Conservation (phyloP, 345 rosid species). For the Eucalyptus fibrosa region DNA sequence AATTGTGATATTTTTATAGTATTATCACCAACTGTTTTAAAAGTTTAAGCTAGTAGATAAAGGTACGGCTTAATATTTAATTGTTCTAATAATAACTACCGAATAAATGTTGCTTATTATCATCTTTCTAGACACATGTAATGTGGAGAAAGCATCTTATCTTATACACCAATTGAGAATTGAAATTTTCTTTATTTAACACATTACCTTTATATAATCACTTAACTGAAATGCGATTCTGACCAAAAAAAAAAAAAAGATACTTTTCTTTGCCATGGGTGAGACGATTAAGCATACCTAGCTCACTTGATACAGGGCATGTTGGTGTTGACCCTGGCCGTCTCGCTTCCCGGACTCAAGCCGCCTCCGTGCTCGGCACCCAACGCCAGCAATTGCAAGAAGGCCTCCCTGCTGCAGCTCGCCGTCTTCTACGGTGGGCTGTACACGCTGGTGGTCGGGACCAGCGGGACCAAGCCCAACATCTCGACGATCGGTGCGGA, state of each 20-base stretch:
- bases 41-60: no score
- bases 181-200: neutral
- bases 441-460: conserved; percentile 65
- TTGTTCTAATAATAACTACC: neutral
- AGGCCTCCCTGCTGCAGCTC: conserved; percentile 46
- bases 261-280: neutral
- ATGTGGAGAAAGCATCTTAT: neutral
- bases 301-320: conserved; percentile 42
- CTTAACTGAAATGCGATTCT: neutral
- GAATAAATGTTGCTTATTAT: neutral
- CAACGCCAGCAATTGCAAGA: conserved; percentile 21
- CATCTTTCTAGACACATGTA: neutral
- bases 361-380: conserved; percentile 43
- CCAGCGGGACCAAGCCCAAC: conserved; percentile 92
- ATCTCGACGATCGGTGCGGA: conserved; percentile 90
- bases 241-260: no score
- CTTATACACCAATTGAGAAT: neutral
- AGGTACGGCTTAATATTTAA: no score
- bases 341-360: conserved; percentile 46
- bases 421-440: conserved; percentile 65
- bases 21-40: no score
- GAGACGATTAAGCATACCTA: neutral
- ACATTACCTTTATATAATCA: neutral
- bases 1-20: no score
- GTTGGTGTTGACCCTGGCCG: conserved; percentile 58